phyloP scores from a whole-genome alignment of 1,284 basidiomycete genomes.

The Sphagnurus paluster region DNA sequence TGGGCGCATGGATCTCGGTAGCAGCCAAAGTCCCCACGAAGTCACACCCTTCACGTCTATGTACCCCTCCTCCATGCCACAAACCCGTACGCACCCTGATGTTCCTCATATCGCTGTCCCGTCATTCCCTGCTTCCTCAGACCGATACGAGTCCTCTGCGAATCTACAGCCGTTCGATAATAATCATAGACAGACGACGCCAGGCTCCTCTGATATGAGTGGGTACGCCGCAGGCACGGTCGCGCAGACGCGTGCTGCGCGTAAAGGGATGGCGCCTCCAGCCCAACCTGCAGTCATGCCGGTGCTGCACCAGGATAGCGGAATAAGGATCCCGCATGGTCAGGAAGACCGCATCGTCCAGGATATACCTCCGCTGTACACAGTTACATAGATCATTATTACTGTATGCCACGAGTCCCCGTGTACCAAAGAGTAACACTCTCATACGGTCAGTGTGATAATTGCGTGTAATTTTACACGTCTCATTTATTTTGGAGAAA shows the following conservation, averaged over 20 bases:
- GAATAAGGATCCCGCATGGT: not conserved
- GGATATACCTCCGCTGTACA: constrained; percentile 4
- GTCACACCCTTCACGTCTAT: not conserved
- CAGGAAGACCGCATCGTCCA: not conserved
- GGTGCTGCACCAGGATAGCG: constrained; percentile 4
- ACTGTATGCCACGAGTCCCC: no score
- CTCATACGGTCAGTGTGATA: no score
- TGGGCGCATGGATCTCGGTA: not conserved
- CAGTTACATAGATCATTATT: not conserved
- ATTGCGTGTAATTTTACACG: no score
- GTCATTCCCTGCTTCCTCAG: no score
- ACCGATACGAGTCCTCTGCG: no score
- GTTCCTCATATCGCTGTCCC: no score
- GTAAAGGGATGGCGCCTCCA: constrained; percentile 4
- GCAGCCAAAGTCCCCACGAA: not conserved
- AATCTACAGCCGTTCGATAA: not conserved
- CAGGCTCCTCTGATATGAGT: not conserved
- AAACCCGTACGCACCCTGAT: not conserved
- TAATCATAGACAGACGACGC: not conserved
- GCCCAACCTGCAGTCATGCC: not conserved
- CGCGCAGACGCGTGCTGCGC: constrained; percentile 10
- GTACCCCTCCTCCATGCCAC: not conserved
- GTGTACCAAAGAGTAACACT: no score
- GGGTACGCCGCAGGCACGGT: constrained; percentile 11
- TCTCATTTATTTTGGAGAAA: no score